phyloP scores from a whole-genome alignment of 495 filamentous ascomycete genomes.

The Podospora pseudopauciseta region DNA sequence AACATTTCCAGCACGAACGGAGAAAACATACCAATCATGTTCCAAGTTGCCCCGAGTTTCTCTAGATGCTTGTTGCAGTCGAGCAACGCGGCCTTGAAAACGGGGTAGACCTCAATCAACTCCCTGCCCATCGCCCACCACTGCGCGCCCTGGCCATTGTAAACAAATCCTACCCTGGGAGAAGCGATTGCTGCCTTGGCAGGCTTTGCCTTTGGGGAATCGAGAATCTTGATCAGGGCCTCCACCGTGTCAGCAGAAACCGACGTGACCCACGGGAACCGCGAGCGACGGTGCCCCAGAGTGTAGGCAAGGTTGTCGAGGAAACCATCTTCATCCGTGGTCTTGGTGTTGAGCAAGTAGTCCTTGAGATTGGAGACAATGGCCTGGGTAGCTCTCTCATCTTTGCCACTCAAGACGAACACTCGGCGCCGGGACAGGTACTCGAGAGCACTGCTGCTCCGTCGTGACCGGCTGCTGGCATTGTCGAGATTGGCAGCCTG shows the following conservation, averaged over 20 bases:
- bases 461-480: slow-evolving; percentile 8
- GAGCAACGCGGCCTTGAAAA: slow-evolving; percentile 28
- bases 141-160: slow-evolving; percentile 50
- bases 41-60: slow-evolving; percentile 30
- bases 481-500: not conserved
- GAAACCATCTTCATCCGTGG: slow-evolving; percentile 18
- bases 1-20: too few relatives aligned
- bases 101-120: slow-evolving; percentile 35
- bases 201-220: slow-evolving; percentile 22
- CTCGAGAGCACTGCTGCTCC: slow-evolving; percentile 9
- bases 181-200: not conserved
- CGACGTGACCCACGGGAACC: slow-evolving; percentile 26
- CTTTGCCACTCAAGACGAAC: slow-evolving; percentile 28
- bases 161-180: slow-evolving; percentile 33
- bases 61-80: slow-evolving; percentile 32
- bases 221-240: slow-evolving; percentile 19
- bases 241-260: slow-evolving; percentile 19
- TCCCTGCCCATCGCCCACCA: slow-evolving; percentile 55
- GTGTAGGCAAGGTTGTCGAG: slow-evolving; percentile 37
- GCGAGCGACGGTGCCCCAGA: slow-evolving; percentile 31
- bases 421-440: slow-evolving; percentile 12
- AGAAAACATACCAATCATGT: slow-evolving; percentile 14
- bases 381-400: slow-evolving; percentile 22
- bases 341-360: slow-evolving; percentile 14
- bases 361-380: slow-evolving; percentile 23